Percentiles rank a stretch among this genome's conserved stretches.
phyloP scores from a whole-genome alignment of 106 monocot genomes.

The Dendrobium nobile region DNA sequence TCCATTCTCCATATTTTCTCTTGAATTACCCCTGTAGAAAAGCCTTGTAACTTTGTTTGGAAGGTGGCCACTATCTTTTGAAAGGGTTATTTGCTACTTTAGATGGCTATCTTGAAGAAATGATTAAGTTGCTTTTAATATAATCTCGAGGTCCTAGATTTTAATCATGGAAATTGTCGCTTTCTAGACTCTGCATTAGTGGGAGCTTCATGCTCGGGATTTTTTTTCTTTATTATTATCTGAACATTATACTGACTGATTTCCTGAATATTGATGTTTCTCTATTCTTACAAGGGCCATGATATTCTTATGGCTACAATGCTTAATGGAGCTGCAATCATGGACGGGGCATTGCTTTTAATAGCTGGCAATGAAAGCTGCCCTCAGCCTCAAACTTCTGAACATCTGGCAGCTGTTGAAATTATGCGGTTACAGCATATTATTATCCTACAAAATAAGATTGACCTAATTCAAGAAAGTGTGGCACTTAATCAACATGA shows the following conservation, averaged over 20 bases:
- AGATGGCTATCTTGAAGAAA: background rate
- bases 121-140: background rate
- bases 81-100: background rate
- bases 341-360: constrained; percentile 93
- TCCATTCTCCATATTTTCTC: no score
- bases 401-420: constrained; percentile 95
- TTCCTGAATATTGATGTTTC: background rate
- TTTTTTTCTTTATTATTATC: background rate
- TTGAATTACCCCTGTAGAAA: no score
- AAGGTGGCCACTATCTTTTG: no score
- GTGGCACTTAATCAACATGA: constrained; percentile 92
- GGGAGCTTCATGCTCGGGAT: background rate
- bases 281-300: constrained; percentile 53
- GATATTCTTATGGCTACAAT: constrained; percentile 99
- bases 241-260: background rate
- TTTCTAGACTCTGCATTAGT: background rate
- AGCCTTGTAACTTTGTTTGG: no score
- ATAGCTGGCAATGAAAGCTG: constrained; percentile 97
- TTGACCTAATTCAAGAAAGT: constrained; percentile 96
- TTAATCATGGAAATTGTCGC: background rate
- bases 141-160: background rate
- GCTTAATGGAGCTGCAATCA: constrained; percentile 98
- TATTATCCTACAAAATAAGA: constrained; percentile 90
- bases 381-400: constrained; percentile 95
- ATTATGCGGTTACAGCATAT: constrained; percentile 89